A percentile compares a stretch with the other conserved stretches of the same genome.
These are phyloP conservation scores for Sclerotinia borealis DNA, from an alignment of 2,329 filamentous ascomycete species.

Conservation along the genomic window DNA sequence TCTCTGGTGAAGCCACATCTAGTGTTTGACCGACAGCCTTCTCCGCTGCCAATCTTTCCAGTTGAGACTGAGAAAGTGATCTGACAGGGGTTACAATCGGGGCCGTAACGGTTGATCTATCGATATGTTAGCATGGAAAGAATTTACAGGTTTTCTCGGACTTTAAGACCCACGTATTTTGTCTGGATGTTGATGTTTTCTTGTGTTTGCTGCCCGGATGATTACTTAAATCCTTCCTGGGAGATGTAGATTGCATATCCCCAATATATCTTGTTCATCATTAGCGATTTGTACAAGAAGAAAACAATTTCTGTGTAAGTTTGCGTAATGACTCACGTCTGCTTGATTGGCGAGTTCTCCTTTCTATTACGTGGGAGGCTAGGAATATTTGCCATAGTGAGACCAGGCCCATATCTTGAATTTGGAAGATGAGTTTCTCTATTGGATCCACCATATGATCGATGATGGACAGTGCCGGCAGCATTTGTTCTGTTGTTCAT, in stretches of 20 bases:
- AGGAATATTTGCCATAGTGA: not conserved
- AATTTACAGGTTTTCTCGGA: not conserved
- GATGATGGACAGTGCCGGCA: not conserved
- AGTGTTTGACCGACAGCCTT: not conserved
- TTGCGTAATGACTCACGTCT: not conserved
- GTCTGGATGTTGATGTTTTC: slow-evolving; percentile 4
- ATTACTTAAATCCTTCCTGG: not conserved
- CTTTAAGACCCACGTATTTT: slow-evolving; percentile 12
- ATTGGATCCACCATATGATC: not conserved
- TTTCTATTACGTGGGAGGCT: not conserved
- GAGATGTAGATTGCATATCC: not conserved
- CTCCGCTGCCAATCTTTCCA: not conserved
- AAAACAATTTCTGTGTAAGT: not conserved
- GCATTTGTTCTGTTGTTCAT: not conserved
- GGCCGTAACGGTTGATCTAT: slow-evolving; percentile 6
- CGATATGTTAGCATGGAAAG: not conserved
- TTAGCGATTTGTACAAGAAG: not conserved
- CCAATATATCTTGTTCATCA: not conserved
- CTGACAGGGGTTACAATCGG: slow-evolving; percentile 1
- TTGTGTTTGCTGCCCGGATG: not conserved
- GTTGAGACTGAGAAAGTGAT: not conserved
- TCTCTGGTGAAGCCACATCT: not conserved
- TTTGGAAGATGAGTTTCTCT: not conserved
- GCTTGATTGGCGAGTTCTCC: slow-evolving; percentile 11
- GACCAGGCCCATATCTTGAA: not conserved